phyloP scores from a whole-genome alignment of 2,329 filamentous ascomycete species.

The Clonostachys rhizophaga region DNA sequence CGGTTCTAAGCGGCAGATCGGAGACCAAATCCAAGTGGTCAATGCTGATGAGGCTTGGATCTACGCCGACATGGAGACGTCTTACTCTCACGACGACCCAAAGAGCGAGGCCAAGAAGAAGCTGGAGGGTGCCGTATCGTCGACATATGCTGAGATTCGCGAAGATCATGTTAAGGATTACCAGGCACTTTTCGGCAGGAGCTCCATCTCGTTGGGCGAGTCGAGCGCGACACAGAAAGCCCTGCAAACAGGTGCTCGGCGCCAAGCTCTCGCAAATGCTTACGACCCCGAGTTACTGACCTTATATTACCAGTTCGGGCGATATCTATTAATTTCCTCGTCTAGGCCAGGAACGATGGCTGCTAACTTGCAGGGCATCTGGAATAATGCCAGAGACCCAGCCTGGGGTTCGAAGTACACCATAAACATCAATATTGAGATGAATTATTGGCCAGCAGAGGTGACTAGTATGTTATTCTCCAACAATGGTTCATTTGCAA shows the following conservation, averaged over 20 bases:
- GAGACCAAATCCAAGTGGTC: conserved; percentile 3
- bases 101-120: background rate
- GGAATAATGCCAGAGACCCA: conserved; percentile 30
- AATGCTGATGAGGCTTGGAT: conserved; percentile 7
- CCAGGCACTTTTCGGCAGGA: too few species aligned
- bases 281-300: background rate
- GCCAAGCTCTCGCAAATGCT: background rate
- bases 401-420: conserved; percentile 36
- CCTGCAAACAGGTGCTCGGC: background rate
- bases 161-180: too few species aligned
- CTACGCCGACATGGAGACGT: conserved; percentile 4
- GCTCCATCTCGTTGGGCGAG: too few species aligned
- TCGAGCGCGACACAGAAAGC: too few species aligned
- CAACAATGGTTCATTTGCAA: too few species aligned
- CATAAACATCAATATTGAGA: conserved; percentile 36
- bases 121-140: background rate
- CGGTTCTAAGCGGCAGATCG: background rate
- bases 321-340: conserved; percentile 22
- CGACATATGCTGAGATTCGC: too few species aligned
- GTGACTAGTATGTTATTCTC: background rate
- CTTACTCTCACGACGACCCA: background rate
- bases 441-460: conserved; percentile 33
- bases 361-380: conserved; percentile 37
- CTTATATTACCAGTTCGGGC: conserved; percentile 1
- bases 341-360: conserved; percentile 23